Conservation (phyloP, 1,139 yeast species). For the Saccharomyces pastorianus region DNA sequence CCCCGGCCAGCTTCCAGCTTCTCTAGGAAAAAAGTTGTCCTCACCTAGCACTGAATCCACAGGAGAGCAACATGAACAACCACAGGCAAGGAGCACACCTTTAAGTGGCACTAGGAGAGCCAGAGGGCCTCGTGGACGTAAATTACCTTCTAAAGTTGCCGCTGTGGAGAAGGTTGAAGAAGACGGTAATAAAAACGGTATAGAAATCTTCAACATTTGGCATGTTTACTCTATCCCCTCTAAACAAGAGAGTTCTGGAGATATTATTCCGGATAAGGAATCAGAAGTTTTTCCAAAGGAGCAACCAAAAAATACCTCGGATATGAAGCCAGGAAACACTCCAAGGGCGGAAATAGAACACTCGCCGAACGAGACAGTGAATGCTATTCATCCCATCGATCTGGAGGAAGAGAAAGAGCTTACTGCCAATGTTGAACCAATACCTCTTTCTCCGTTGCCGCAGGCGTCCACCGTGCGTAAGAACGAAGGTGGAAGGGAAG, state of each 20-base stretch:
- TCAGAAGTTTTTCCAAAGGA: no score
- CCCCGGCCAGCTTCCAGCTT: constrained; percentile 29
- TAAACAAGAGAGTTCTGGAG: background rate
- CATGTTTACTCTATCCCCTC: constrained; percentile 5
- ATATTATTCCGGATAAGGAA: background rate
- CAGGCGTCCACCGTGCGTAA: background rate
- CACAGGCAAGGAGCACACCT: constrained; percentile 8
- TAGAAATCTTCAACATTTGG: constrained; percentile 17
- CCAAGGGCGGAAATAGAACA: background rate
- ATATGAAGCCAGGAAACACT: background rate
- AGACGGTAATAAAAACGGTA: constrained; percentile 22
- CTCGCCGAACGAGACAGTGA: background rate
- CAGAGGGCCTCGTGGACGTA: constrained; percentile 72
- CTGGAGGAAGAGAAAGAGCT: background rate
- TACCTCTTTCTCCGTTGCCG: background rate
- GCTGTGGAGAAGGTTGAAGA: constrained; percentile 40
- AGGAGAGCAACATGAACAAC: constrained; percentile 13
- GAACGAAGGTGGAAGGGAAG: background rate
- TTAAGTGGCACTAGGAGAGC: constrained; percentile 38
- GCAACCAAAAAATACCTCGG: background rate
- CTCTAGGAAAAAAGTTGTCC: constrained; percentile 16
- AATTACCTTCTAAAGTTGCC: constrained; percentile 52
- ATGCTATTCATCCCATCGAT: background rate
- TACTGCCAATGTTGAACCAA: background rate
- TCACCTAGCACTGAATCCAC: constrained; percentile 7